These are phyloP conservation scores for Omphalea diandra DNA, from an alignment of 441 rosid genomes.

Conservation along the genomic window DNA sequence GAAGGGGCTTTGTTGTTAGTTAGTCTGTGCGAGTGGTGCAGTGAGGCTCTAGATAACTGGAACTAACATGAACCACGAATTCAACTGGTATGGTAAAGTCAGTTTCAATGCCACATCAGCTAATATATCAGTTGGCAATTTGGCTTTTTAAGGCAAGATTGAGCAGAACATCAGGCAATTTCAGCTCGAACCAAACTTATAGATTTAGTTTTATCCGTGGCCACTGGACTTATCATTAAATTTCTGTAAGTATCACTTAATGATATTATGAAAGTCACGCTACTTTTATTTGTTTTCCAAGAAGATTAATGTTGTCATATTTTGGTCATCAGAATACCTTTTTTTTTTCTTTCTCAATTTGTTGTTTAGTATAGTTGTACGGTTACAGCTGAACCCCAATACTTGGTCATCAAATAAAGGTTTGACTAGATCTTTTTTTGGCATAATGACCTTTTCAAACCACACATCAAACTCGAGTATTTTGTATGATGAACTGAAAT, in stretches of 20 bases:
- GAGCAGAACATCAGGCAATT: too few species aligned
- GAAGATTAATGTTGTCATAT: background rate
- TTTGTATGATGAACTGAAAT: too few species aligned
- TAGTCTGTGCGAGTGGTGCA: background rate
- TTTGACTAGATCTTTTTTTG: background rate
- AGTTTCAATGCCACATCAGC: background rate
- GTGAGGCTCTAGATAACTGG: background rate
- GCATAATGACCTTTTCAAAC: background rate
- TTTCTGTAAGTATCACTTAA: background rate
- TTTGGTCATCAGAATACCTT: too few species aligned
- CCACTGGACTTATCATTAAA: background rate
- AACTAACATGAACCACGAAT: background rate
- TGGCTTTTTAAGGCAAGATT: background rate
- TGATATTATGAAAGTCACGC: background rate
- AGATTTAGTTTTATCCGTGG: background rate
- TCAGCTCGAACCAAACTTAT: too few species aligned
- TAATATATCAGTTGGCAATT: background rate
- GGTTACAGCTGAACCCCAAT: background rate
- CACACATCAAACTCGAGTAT: too few species aligned
- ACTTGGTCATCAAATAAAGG: background rate
- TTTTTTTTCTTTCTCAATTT: too few species aligned
- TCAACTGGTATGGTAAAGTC: background rate
- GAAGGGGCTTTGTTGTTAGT: background rate
- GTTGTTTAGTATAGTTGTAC: background rate
- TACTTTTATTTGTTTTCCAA: background rate